Percentiles rank a stretch among this genome's conserved stretches.
Conservation (phyloP, 176 grass and related monocot genomes). For the Musa itinerans region DNA sequence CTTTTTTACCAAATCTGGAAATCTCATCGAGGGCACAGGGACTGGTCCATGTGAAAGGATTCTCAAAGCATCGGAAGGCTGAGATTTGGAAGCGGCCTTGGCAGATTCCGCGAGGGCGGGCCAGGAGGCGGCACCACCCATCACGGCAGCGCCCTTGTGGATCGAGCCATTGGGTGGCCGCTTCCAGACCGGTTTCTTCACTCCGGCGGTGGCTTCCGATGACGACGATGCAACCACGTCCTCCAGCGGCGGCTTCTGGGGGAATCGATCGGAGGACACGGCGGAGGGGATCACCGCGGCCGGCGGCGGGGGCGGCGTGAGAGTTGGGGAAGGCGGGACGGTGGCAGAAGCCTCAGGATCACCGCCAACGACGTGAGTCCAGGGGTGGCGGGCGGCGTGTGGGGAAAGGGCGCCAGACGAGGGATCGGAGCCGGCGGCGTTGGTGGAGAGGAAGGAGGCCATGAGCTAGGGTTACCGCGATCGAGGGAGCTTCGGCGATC, state of each 20-base stretch:
- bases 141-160: slow-evolving; percentile 21
- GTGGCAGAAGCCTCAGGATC: background rate
- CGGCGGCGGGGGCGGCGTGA: background rate
- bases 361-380: background rate
- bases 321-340: background rate
- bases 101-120: slow-evolving; percentile 56
- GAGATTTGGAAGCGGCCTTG: slow-evolving; percentile 25
- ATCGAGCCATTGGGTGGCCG: slow-evolving; percentile 30
- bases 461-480: slow-evolving; percentile 18
- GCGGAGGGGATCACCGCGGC: background rate
- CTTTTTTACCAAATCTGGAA: background rate
- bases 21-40: slow-evolving; percentile 33
- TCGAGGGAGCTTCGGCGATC: slow-evolving; percentile 2
- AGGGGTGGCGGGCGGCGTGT: background rate
- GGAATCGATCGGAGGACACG: background rate
- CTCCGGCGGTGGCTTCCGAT: background rate
- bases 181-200: slow-evolving; percentile 51
- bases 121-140: slow-evolving; percentile 41
- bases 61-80: slow-evolving; percentile 22
- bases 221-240: background rate
- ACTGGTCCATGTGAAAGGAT: slow-evolving; percentile 4
- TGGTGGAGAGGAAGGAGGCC: slow-evolving; percentile 9
- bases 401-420: background rate
- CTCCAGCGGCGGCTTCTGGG: slow-evolving; percentile 4
- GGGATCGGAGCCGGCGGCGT: slow-evolving; percentile 8